These are phyloP conservation scores for Pterulicium gracile DNA, from an alignment of 1,284 basidiomycete species.

Conservation along the genomic window DNA sequence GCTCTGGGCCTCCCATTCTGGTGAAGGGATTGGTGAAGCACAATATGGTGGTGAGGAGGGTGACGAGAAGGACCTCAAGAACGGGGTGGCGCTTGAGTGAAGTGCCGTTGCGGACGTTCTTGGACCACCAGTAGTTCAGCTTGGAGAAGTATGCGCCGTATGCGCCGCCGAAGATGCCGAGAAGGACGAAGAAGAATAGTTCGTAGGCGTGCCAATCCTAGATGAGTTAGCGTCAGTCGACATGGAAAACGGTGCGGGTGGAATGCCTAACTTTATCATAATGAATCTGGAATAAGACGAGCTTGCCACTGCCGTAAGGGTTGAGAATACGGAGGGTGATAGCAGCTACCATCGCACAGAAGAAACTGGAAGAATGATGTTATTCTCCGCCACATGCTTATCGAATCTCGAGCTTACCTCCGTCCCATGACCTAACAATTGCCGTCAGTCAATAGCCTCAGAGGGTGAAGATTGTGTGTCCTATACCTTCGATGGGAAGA, in stretches of 20 bases:
- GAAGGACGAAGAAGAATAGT: conserved; percentile 70
- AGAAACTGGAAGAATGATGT: conserved; percentile 48
- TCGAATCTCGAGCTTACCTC: conserved; percentile 38
- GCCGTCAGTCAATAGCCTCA: too few relatives aligned
- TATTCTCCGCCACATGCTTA: neutral
- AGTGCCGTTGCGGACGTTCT: conserved; percentile 69
- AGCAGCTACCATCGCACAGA: conserved; percentile 91
- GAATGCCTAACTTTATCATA: conserved; percentile 59
- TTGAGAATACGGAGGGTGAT: conserved; percentile 83
- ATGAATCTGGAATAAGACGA: conserved; percentile 83
- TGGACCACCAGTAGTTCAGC: conserved; percentile 84
- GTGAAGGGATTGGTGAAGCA: conserved; percentile 89
- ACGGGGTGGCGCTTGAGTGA: conserved; percentile 78
- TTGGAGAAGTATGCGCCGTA: conserved; percentile 94
- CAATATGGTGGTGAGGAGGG: conserved; percentile 62
- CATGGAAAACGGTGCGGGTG: conserved; percentile 4
- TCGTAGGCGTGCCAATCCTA: conserved; percentile 88
- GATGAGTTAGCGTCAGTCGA: neutral
- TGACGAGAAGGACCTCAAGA: conserved; percentile 78
- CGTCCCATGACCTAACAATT: conserved; percentile 77
- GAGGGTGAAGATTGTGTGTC: too few relatives aligned
- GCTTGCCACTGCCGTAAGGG: conserved; percentile 81
- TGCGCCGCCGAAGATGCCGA: conserved; percentile 85
- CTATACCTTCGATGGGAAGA: conserved; percentile 88
- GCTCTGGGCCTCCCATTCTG: conserved; percentile 90